Conservation (phyloP, 306 rosid species). For the Castanospermum australe region DNA sequence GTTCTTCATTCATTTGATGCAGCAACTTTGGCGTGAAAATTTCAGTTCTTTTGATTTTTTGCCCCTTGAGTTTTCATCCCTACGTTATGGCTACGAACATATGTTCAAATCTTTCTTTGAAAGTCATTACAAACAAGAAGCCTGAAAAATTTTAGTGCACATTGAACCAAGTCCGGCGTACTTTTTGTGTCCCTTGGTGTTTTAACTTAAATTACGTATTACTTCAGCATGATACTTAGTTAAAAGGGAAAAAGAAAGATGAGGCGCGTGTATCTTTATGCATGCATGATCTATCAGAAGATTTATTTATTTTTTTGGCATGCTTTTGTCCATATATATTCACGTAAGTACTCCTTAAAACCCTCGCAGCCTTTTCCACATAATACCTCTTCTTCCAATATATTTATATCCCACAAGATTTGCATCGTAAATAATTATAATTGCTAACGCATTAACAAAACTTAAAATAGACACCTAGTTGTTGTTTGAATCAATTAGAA, state of each 20-base stretch:
- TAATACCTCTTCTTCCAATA: not conserved
- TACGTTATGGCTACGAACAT: not conserved
- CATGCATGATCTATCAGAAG: not conserved
- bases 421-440: not conserved
- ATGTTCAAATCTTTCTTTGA: slow-evolving; percentile 5
- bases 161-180: not conserved
- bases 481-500: not conserved
- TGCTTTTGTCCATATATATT: not conserved
- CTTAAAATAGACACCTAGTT: not conserved
- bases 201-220: not conserved
- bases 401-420: not conserved
- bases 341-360: not conserved
- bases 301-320: not conserved
- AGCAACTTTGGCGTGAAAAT: slow-evolving; percentile 7
- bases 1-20: slow-evolving; percentile 47
- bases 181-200: not conserved
- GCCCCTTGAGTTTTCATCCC: slow-evolving; percentile 7
- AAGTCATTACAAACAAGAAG: not conserved
- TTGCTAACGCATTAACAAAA: not conserved
- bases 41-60: slow-evolving; percentile 36
- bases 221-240: not conserved
- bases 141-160: not conserved
- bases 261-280: not conserved
- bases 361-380: too few relatives aligned
- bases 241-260: not conserved